Evolutionary conservation across 2,329 filamentous ascomycete genomes (phyloP).

Genomic region (Colletotrichum sp.): DNA sequence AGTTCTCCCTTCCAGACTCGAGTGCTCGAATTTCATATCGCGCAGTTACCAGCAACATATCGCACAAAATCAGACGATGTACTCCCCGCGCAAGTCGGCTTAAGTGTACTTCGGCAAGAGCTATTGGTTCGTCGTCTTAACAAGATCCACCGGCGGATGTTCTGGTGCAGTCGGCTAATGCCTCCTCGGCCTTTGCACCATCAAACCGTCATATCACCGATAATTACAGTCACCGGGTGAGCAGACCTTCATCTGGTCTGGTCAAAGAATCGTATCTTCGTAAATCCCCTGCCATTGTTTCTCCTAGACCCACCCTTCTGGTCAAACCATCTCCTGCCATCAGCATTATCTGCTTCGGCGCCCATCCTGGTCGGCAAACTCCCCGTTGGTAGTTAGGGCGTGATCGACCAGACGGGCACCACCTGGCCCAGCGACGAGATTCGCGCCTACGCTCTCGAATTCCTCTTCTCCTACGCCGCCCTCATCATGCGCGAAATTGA

Average conservation of each 20-base stretch:
- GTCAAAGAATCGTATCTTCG: neutral
- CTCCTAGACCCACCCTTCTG: neutral
- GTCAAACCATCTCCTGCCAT: neutral
- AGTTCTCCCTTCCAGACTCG: neutral
- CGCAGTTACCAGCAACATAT: neutral
- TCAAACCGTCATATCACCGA: neutral
- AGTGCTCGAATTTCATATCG: neutral
- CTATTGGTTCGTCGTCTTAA: neutral
- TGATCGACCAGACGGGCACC: neutral
- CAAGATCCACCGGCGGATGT: neutral
- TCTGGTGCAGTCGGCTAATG: neutral
- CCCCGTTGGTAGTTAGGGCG: neutral
- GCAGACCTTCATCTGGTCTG: neutral
- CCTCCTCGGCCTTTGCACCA: neutral
- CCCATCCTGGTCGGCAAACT: neutral
- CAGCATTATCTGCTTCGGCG: neutral
- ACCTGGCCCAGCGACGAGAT: neutral
- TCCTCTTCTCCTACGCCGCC: neutral
- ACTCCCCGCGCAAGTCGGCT: fast-evolving
- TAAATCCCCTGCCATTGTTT: neutral
- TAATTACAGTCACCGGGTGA: neutral
- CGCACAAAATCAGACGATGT: neutral
- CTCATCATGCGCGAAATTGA: neutral
- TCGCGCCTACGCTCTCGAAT: neutral
- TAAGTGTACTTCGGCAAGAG: neutral